Conservation (phyloP, 768 basidiomycete genomes). For the Auriscalpium orientale region DNA sequence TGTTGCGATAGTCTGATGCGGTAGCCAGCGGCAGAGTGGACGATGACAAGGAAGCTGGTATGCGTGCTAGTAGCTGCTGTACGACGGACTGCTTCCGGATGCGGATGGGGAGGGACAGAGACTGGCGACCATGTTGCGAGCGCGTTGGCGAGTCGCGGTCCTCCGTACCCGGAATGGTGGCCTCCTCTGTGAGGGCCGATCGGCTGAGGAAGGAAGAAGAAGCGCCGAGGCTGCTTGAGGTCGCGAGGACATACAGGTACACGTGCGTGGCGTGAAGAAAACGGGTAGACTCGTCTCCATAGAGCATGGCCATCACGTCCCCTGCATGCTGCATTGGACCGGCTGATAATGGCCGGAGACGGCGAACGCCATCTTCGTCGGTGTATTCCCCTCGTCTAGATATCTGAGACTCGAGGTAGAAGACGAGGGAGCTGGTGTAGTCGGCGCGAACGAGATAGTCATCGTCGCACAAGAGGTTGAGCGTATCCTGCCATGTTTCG, state of each 20-base stretch:
- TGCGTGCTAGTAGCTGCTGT: conserved; percentile 42
- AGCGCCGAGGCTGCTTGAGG: conserved; percentile 48
- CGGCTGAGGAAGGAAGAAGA: conserved; percentile 35
- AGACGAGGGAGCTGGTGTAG: conserved; percentile 65
- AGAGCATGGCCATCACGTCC: conserved; percentile 40
- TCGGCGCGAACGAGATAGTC: conserved; percentile 74
- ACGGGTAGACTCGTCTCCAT: conserved; percentile 57
- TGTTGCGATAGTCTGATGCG: conserved; percentile 66
- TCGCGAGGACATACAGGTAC: conserved; percentile 72
- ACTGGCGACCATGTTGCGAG: conserved; percentile 37
- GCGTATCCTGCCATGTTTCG: conserved; percentile 87
- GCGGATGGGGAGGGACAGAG: conserved; percentile 40
- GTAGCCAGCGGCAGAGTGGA: conserved; percentile 43
- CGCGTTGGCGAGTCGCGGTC: conserved; percentile 23
- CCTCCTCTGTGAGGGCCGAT: conserved; percentile 20
- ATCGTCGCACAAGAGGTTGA: conserved; percentile 75
- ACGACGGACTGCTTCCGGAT: conserved; percentile 51
- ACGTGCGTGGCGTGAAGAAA: conserved; percentile 79
- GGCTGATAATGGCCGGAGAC: conserved; percentile 38
- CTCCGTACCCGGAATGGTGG: conserved; percentile 23
- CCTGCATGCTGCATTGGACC: conserved; percentile 40
- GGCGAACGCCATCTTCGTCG: conserved; percentile 40
- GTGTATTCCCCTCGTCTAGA: conserved; percentile 48
- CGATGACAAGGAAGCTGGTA: conserved; percentile 34
- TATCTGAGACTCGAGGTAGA: conserved; percentile 74